These are phyloP conservation scores for Castanea sativa DNA, from an alignment of 306 rosid genomes.

Conservation along the genomic window DNA sequence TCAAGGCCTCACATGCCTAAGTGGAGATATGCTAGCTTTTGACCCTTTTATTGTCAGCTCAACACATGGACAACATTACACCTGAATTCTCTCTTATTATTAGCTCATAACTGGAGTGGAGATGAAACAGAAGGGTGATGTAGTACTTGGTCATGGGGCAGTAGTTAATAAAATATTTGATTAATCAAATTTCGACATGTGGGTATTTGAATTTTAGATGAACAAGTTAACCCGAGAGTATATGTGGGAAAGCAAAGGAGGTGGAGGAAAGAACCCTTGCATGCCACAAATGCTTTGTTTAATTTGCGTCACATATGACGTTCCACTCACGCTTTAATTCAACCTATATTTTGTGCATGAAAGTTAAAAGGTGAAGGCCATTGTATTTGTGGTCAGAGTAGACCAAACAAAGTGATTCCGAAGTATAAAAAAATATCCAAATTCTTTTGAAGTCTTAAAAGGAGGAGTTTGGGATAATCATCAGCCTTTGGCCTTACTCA, in stretches of 20 bases:
- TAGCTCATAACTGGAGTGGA: background rate
- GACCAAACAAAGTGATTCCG: conserved; percentile 37
- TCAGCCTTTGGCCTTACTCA: conserved; percentile 2
- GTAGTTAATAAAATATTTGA: background rate
- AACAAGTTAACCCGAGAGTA: conserved; percentile 22
- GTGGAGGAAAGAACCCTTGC: background rate
- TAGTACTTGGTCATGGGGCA: background rate
- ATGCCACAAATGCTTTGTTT: background rate
- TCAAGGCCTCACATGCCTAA: background rate
- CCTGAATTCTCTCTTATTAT: background rate
- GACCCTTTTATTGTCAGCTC: too few species aligned
- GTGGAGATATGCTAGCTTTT: background rate
- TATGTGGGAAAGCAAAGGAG: background rate
- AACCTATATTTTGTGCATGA: conserved; percentile 21
- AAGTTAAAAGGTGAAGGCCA: conserved; percentile 14
- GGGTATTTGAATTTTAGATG: conserved; percentile 26
- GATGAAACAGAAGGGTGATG: background rate
- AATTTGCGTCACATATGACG: conserved; percentile 18
- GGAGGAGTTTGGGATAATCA: conserved; percentile 36
- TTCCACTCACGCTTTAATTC: conserved; percentile 11
- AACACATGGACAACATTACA: background rate
- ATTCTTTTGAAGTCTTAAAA: background rate
- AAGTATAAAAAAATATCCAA: conserved; percentile 12
- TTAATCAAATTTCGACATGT: background rate
- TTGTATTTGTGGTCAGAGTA: conserved; percentile 6